Evolutionary conservation across 345 rosid genomes (phyloP), one percentile per base, ranked within the genome.

Genomic region (Nasturtium officinale): DNA sequence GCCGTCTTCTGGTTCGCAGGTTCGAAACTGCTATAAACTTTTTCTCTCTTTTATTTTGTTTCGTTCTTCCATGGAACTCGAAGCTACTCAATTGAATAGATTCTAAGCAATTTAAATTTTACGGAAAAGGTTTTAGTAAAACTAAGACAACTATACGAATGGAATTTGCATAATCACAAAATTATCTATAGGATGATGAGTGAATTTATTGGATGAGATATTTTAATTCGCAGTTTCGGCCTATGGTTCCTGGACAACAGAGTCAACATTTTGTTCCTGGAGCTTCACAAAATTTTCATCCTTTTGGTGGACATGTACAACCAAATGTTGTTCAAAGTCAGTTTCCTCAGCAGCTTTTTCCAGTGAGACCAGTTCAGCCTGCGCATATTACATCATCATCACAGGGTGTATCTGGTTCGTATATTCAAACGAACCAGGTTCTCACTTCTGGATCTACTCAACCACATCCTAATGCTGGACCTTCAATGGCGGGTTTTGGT

Each of bases 251-350:
- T 8, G 57, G 82, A 8, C 97, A 86, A 47, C 96, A 76, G 43
- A 88, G 89, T 15, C 97, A 89, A 65, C 83, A 77, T 58, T 94
- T 79, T 77, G 74, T 85, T 75, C 83, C 90, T 5, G 33, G 79
- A 5, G 77, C 84, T 77, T 81, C 90, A 74, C 91, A 88, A 47
- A 96, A 87, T 77, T 94, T 84, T 79, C 88, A 81, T n/a, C 89
- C 87, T 53, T 85, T 65, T n/a, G n/a, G n/a, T 65, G 96, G 90
- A 69, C 92, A 85, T 76, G 87, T 84, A 71, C 80, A 85, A 37
- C 79, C 90, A 35, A 82, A 85, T n/a, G n/a, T n/a, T 72, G 74
- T 80, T 72, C 96, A 84, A 66, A 75, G 72, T 78, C 92, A 85
- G 78, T 85, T 71, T 20, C 54, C 85, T 69, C 65, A 61, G 35